These are phyloP conservation scores for Cyberlindnera japonica DNA, from an alignment of 805 yeast species.

Conservation along the genomic window DNA sequence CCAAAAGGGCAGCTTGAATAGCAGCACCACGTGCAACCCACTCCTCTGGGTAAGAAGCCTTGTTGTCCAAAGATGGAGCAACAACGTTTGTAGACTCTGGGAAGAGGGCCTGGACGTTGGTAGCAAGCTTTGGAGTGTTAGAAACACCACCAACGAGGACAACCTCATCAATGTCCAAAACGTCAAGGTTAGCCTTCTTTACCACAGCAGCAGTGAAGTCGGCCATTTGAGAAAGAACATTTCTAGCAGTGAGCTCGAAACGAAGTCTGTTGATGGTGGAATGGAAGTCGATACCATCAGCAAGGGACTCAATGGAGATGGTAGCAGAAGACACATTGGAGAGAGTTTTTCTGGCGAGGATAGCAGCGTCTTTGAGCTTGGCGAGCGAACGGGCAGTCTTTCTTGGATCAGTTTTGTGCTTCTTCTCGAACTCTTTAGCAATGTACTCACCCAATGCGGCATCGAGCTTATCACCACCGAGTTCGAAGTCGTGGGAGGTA, in stretches of 20 bases:
- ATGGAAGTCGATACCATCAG: slow-evolving; percentile 92
- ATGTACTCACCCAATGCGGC: slow-evolving; percentile 74
- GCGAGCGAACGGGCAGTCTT: slow-evolving; percentile 80
- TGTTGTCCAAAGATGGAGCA: slow-evolving; percentile 74
- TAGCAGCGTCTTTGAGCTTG: slow-evolving; percentile 79
- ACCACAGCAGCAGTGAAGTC: slow-evolving; percentile 72
- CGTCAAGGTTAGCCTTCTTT: slow-evolving; percentile 78
- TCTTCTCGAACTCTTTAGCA: slow-evolving; percentile 92
- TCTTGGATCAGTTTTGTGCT: slow-evolving; percentile 76
- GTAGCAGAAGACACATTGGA: slow-evolving; percentile 86
- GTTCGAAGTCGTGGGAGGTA: slow-evolving; percentile 72
- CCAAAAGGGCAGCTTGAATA: slow-evolving; percentile 84
- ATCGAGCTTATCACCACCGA: slow-evolving; percentile 90
- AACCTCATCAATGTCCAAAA: slow-evolving; percentile 85
- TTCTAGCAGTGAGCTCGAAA: slow-evolving; percentile 82
- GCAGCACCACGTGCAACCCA: slow-evolving; percentile 93
- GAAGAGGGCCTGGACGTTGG: slow-evolving; percentile 68
- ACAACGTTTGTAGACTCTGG: slow-evolving; percentile 73
- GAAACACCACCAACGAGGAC: slow-evolving; percentile 92
- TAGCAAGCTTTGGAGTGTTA: slow-evolving; percentile 85
- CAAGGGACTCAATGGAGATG: slow-evolving; percentile 90
- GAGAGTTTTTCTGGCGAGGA: slow-evolving; percentile 83
- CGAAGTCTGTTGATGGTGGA: slow-evolving; percentile 90
- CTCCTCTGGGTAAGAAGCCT: slow-evolving; percentile 86
- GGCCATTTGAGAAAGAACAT: slow-evolving; percentile 71